Evolutionary conservation across 495 filamentous ascomycete genomes (phyloP).

Genomic region (Aspergillus biplanus): DNA sequence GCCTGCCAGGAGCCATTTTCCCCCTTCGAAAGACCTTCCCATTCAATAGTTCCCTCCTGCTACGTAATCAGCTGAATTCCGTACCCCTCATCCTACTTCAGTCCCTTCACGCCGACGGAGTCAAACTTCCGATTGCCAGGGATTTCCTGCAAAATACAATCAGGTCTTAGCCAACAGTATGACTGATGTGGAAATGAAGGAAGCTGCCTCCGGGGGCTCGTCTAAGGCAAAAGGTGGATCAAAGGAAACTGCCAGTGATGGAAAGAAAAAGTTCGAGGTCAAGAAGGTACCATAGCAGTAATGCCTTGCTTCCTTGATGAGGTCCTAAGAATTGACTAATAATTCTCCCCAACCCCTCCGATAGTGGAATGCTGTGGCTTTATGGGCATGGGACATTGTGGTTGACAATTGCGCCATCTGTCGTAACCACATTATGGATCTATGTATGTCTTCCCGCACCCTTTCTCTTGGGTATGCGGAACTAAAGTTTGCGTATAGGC

Average conservation of each 20-base stretch:
- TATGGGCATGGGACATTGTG: slow-evolving; percentile 99
- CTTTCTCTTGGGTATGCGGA: not conserved
- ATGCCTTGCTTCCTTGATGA: not conserved
- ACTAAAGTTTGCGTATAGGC: slow-evolving; percentile 53
- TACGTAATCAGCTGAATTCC: slow-evolving; percentile 27
- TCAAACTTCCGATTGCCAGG: not conserved
- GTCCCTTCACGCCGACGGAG: slow-evolving; percentile 2
- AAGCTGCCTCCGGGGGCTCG: slow-evolving; percentile 60
- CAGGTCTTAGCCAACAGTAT: slow-evolving; percentile 51
- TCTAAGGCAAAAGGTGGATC: slow-evolving; percentile 65
- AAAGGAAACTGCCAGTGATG: slow-evolving; percentile 63
- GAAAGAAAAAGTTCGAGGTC: slow-evolving; percentile 95
- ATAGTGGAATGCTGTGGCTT: slow-evolving; percentile 98
- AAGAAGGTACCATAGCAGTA: slow-evolving; percentile 73
- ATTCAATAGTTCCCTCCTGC: slow-evolving; percentile 2
- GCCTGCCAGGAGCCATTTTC: not conserved
- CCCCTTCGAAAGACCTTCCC: slow-evolving; percentile 6
- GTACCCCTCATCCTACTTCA: slow-evolving; percentile 19
- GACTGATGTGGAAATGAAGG: slow-evolving; percentile 98
- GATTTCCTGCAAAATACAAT: not conserved
- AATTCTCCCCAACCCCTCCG: slow-evolving; percentile 10
- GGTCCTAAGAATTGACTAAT: not conserved
- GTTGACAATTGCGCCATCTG: slow-evolving; percentile 99
- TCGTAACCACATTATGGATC: slow-evolving; percentile 99
- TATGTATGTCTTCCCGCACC: slow-evolving; percentile 66